Percentiles rank a stretch among this genome's conserved stretches.
These are phyloP conservation scores for Nemophila menziesii DNA, from an alignment of 257 asterid species.

Conservation along the genomic window DNA sequence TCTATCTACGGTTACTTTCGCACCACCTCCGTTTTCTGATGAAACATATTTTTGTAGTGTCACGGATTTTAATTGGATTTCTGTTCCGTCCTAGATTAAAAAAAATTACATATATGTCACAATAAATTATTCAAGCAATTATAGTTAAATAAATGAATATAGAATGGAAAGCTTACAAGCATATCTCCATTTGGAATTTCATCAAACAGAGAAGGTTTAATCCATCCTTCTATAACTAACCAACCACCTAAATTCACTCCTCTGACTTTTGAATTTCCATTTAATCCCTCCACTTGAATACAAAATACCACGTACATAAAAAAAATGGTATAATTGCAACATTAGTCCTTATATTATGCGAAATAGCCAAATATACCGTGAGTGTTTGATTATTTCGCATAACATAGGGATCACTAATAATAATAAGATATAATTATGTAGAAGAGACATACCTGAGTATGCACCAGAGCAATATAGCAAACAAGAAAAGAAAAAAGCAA, in stretches of 20 bases:
- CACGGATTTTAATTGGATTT: constrained; percentile 49
- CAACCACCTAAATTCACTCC: constrained; percentile 91
- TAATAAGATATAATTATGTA: constrained; percentile 3
- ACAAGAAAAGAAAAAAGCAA: constrained; percentile 32
- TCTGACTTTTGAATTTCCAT: constrained; percentile 43
- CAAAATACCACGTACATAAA: background rate
- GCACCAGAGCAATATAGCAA: constrained; percentile 36
- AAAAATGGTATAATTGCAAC: constrained; percentile 3
- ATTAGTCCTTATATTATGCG: too few species aligned
- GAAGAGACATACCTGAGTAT: constrained; percentile 34
- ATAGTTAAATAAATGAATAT: too few species aligned
- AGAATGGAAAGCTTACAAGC: constrained; percentile 42
- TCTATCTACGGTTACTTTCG: constrained; percentile 38
- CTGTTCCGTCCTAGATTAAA: constrained; percentile 93
- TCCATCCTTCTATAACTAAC: constrained; percentile 82
- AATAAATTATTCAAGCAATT: too few species aligned
- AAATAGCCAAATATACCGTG: too few species aligned
- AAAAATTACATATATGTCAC: too few species aligned
- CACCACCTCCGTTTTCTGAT: constrained; percentile 68
- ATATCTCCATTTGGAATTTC: constrained; percentile 61
- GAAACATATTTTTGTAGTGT: constrained; percentile 44
- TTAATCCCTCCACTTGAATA: constrained; percentile 49
- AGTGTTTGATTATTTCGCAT: too few species aligned
- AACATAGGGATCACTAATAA: background rate
- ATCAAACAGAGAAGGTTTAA: constrained; percentile 70